These are phyloP conservation scores for Microthlaspi erraticum DNA, from an alignment of 345 rosid species.

Conservation along the genomic window DNA sequence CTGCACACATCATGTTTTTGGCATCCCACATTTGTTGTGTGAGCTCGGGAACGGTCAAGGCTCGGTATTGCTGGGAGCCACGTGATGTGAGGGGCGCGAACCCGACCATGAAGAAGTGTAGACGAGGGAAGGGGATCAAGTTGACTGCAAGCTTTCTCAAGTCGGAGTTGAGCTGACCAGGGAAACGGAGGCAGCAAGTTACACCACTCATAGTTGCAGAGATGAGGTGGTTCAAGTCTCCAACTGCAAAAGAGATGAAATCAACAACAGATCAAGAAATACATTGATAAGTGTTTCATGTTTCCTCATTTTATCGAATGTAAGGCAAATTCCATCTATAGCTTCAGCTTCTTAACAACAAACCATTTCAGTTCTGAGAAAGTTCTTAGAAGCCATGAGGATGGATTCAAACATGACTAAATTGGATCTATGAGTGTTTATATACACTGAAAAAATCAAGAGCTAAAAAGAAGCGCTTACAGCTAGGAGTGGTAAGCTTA, in stretches of 20 bases:
- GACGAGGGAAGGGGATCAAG: conserved; percentile 66
- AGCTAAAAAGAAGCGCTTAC: conserved; percentile 37
- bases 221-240: conserved; percentile 63
- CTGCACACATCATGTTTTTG: conserved; percentile 40
- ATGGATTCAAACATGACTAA: conserved; percentile 4
- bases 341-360: neutral
- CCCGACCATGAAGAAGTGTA: conserved; percentile 68
- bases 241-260: conserved; percentile 39
- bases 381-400: neutral
- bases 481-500: conserved; percentile 68
- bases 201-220: conserved; percentile 70
- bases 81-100: conserved; percentile 66
- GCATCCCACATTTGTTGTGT: conserved; percentile 40
- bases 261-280: neutral
- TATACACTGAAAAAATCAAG: neutral
- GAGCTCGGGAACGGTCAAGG: conserved; percentile 66
- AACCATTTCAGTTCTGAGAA: neutral
- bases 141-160: conserved; percentile 64
- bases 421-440: neutral
- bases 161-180: conserved; percentile 71
- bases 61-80: conserved; percentile 65
- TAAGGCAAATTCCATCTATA: neutral
- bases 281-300: too few species aligned
- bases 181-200: conserved; percentile 65
- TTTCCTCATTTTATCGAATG: neutral